Evolutionary conservation across 352 stramenopile genomes (phyloP).

Genomic region (Peronospora farinosa): DNA sequence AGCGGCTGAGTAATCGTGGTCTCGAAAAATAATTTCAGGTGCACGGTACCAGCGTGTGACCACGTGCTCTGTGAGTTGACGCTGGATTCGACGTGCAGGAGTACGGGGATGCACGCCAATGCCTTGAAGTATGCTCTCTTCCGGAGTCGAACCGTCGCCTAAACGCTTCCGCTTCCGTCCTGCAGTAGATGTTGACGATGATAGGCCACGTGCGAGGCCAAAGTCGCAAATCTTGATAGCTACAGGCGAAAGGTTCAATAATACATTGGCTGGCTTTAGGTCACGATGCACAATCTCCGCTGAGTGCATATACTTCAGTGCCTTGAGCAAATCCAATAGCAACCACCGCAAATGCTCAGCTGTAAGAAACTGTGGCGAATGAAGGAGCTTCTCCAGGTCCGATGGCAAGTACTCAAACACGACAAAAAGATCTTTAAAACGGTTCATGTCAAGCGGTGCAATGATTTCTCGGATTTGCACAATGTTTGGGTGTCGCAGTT

Average conservation of each 20-base stretch:
- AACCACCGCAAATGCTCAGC: slow-evolving; percentile 80
- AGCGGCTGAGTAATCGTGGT: slow-evolving; percentile 82
- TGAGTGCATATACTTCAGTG: slow-evolving; percentile 88
- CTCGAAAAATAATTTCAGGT: slow-evolving; percentile 91
- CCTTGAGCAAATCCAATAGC: slow-evolving; percentile 80
- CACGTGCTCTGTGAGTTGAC: slow-evolving; percentile 92
- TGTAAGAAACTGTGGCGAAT: slow-evolving; percentile 81
- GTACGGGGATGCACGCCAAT: slow-evolving; percentile 68
- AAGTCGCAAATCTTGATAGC: slow-evolving; percentile 87
- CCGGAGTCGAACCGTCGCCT: slow-evolving; percentile 37
- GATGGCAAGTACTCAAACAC: slow-evolving; percentile 84
- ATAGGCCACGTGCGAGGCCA: slow-evolving; percentile 66
- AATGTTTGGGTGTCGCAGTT: slow-evolving; percentile 83
- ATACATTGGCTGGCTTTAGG: slow-evolving; percentile 83
- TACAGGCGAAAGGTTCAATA: slow-evolving; percentile 81
- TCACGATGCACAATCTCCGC: slow-evolving; percentile 86
- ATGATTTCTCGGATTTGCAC: slow-evolving; percentile 86
- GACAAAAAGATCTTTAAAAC: slow-evolving; percentile 80
- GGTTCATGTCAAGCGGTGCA: slow-evolving; percentile 57
- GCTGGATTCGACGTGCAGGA: slow-evolving; percentile 72
- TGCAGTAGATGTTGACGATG: slow-evolving; percentile 50
- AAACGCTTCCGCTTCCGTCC: slow-evolving; percentile 59
- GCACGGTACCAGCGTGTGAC: slow-evolving; percentile 94
- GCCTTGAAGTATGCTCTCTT: slow-evolving; percentile 57
- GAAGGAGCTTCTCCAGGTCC: slow-evolving; percentile 78